Evolutionary conservation across 2,329 filamentous ascomycete species (phyloP).

Genomic region (Aspergillus arachidicola): DNA sequence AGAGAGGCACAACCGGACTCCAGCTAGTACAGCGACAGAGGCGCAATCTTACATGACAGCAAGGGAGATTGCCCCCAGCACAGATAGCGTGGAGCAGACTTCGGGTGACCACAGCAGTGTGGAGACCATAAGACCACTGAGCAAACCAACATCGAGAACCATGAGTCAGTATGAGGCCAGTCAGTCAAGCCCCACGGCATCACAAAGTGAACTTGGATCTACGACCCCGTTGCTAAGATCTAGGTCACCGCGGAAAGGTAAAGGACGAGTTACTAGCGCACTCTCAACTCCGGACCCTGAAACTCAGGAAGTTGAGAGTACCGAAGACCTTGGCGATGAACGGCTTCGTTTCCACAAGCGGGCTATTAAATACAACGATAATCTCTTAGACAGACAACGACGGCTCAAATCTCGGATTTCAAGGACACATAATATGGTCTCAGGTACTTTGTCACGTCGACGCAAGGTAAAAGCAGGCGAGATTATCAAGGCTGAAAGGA

Average conservation of each 20-base stretch:
- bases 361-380: conserved; percentile 50
- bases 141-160: conserved; percentile 20
- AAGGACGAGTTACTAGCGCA: conserved; percentile 21
- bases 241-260: conserved; percentile 22
- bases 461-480: conserved; percentile 57
- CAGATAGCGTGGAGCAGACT: conserved; percentile 7
- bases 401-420: conserved; percentile 42
- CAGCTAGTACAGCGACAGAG: conserved; percentile 6
- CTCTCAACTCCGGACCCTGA: conserved; percentile 27
- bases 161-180: conserved; percentile 22
- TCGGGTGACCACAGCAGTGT: background rate
- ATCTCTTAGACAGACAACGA: conserved; percentile 43
- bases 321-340: conserved; percentile 13
- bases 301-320: conserved; percentile 36
- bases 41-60: conserved; percentile 35
- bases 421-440: conserved; percentile 39
- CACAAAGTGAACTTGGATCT: conserved; percentile 36
- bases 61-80: conserved; percentile 25
- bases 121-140: conserved; percentile 4
- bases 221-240: conserved; percentile 36
- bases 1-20: background rate
- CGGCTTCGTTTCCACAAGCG: conserved; percentile 28
- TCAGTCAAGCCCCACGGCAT: conserved; percentile 26
- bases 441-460: conserved; percentile 36
- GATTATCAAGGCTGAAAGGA: conserved; percentile 68